These are phyloP conservation scores for Ramalina intermedia DNA, from an alignment of 495 filamentous ascomycete genomes.

Conservation along the genomic window DNA sequence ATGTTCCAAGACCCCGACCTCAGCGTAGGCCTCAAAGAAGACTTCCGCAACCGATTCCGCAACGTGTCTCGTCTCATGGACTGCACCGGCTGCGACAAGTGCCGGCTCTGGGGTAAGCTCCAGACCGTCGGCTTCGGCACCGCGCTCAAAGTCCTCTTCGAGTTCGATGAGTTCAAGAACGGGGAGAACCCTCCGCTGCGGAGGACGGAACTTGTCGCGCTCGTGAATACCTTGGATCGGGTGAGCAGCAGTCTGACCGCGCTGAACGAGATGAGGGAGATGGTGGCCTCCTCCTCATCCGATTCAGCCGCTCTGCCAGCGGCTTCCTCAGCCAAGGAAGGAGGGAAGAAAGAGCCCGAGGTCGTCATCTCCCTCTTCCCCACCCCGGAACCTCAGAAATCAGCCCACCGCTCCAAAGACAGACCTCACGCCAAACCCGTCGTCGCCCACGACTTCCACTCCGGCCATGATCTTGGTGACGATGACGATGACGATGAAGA, in stretches of 20 bases:
- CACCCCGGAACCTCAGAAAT: conserved; percentile 14
- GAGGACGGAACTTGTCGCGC: conserved; percentile 80
- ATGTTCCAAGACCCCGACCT: conserved; percentile 66
- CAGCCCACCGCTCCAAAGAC: conserved; percentile 8
- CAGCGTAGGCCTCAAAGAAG: conserved; percentile 73
- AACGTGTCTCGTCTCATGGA: conserved; percentile 96
- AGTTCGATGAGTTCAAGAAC: conserved; percentile 72
- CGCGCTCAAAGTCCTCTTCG: conserved; percentile 88
- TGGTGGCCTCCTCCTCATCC: conserved; percentile 31
- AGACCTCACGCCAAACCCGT: conserved; percentile 10
- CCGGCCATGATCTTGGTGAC: conserved; percentile 23
- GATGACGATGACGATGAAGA: conserved; percentile 26
- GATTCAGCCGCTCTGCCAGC: neutral
- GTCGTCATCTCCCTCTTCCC: conserved; percentile 22
- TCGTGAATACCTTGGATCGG: conserved; percentile 85
- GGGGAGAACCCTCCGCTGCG: conserved; percentile 61
- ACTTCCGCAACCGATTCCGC: conserved; percentile 93
- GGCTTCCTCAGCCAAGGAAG: too few species aligned
- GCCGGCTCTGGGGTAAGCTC: conserved; percentile 94
- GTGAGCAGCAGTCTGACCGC: conserved; percentile 67
- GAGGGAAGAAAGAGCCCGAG: neutral
- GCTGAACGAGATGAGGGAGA: conserved; percentile 54
- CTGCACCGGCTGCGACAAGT: conserved; percentile 98
- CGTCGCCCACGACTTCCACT: conserved; percentile 13
- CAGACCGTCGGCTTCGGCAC: conserved; percentile 92